These are phyloP conservation scores for Pontederia paniculata DNA, from an alignment of 176 grass and related monocot genomes.

Conservation along the genomic window DNA sequence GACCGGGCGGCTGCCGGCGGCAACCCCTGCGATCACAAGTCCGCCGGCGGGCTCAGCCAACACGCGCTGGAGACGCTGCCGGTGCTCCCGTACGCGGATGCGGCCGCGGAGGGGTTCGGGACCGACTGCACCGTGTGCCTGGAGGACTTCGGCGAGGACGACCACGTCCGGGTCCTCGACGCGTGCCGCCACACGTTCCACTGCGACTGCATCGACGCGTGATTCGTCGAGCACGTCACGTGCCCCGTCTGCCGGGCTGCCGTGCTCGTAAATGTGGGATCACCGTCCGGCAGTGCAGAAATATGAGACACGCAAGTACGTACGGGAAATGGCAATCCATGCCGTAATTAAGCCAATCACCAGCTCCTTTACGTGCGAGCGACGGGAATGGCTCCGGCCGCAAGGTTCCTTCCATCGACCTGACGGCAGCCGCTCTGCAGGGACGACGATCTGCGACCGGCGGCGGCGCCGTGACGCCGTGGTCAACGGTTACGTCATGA, in stretches of 20 bases:
- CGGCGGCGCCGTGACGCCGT: no score
- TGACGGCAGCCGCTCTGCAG: no score
- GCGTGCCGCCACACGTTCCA: background rate
- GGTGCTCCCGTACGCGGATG: background rate
- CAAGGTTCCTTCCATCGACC: no score
- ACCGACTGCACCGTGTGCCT: constrained; percentile 1
- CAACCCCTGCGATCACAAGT: background rate
- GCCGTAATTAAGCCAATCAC: no score
- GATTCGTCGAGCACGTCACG: background rate
- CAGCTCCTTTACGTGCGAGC: no score
- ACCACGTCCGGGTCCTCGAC: background rate
- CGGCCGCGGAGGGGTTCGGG: background rate
- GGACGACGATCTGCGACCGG: no score
- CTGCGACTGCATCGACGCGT: background rate
- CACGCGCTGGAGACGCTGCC: background rate
- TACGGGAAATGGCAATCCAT: no score
- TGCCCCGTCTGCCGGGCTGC: background rate
- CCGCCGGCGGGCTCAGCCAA: background rate
- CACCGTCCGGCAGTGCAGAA: no score
- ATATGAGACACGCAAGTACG: no score
- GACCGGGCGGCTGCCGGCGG: background rate
- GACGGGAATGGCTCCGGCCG: no score
- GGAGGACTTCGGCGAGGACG: background rate
- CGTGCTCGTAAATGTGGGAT: background rate
- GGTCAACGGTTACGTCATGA: no score